Evolutionary conservation across 2,329 filamentous ascomycete species (phyloP).

Genomic region (Emmonsiellopsis sp.): DNA sequence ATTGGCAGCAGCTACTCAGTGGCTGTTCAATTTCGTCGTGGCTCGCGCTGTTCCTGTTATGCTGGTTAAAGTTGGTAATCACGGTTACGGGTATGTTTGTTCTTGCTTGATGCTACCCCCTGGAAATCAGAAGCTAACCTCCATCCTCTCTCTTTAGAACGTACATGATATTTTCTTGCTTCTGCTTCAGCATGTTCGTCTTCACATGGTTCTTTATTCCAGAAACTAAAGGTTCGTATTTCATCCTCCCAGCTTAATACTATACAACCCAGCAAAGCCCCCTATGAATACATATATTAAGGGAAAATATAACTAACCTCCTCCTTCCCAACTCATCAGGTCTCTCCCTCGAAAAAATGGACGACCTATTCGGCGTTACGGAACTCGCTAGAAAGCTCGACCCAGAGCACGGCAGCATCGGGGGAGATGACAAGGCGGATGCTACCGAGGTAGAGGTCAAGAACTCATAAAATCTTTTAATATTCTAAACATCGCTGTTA

Average conservation of each 20-base stretch:
- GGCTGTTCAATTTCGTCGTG: constrained; percentile 67
- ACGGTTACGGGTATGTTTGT: constrained; percentile 38
- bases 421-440: not conserved
- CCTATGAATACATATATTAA: not conserved
- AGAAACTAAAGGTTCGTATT: constrained; percentile 56
- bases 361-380: constrained; percentile 55
- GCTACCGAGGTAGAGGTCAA: constrained; percentile 9
- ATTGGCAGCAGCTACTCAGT: constrained; percentile 59
- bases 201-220: constrained; percentile 62
- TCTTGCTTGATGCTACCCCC: not conserved
- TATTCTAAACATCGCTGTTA: too few relatives aligned
- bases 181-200: constrained; percentile 55
- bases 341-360: constrained; percentile 54
- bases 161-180: constrained; percentile 60
- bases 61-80: constrained; percentile 46
- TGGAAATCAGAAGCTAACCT: constrained; percentile 12
- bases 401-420: constrained; percentile 10
- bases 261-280: not conserved
- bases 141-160: constrained; percentile 43
- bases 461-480: not conserved
- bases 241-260: constrained; percentile 14
- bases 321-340: constrained; percentile 14
- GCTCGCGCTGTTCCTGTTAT: constrained; percentile 59
- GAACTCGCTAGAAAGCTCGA: constrained; percentile 28
- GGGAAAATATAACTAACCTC: not conserved